Evolutionary conservation across 2,329 filamentous ascomycete genomes (phyloP).

Genomic region (Hirsutella rhossiliensis): DNA sequence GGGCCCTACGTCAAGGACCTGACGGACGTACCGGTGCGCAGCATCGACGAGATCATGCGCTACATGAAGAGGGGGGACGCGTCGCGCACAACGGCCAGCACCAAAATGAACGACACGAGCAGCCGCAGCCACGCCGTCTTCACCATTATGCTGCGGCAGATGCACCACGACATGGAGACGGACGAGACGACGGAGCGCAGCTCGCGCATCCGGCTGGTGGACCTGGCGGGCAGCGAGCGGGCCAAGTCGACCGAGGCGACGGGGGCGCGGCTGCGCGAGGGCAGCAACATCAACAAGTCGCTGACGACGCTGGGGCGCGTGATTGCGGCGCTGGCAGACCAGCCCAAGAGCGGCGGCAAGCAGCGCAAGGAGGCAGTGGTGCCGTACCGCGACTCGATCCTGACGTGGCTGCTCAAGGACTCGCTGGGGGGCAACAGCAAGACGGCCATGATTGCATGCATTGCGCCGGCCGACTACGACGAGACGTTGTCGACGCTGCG

Average conservation of each 20-base stretch:
- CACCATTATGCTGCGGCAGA: constrained; percentile 95
- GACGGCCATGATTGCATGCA: constrained; percentile 98
- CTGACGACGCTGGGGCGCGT: constrained; percentile 90
- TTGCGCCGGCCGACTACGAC: constrained; percentile 90
- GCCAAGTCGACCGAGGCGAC: constrained; percentile 95
- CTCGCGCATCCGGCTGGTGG: constrained; percentile 86
- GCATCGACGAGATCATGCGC: constrained; percentile 74
- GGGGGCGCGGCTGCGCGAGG: constrained; percentile 79
- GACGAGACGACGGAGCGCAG: constrained; percentile 94
- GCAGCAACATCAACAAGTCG: constrained; percentile 98
- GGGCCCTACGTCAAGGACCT: constrained; percentile 95
- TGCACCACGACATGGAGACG: constrained; percentile 93
- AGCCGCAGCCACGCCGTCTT: constrained; percentile 96
- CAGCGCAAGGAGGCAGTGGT: constrained; percentile 53
- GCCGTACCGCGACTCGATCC: constrained; percentile 82
- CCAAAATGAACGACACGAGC: constrained; percentile 99
- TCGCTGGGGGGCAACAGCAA: constrained; percentile 94
- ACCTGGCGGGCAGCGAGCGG: constrained; percentile 87
- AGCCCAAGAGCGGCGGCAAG: constrained; percentile 41
- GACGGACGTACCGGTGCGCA: constrained; percentile 84
- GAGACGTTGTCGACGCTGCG: constrained; percentile 92
- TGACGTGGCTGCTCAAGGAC: constrained; percentile 85
- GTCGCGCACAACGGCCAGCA: constrained; percentile 81
- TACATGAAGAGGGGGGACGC: constrained; percentile 84
- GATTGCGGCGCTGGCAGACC: constrained; percentile 76